Conservation (phyloP, 805 yeast species). For the Nakazawaea ambrosiae region DNA sequence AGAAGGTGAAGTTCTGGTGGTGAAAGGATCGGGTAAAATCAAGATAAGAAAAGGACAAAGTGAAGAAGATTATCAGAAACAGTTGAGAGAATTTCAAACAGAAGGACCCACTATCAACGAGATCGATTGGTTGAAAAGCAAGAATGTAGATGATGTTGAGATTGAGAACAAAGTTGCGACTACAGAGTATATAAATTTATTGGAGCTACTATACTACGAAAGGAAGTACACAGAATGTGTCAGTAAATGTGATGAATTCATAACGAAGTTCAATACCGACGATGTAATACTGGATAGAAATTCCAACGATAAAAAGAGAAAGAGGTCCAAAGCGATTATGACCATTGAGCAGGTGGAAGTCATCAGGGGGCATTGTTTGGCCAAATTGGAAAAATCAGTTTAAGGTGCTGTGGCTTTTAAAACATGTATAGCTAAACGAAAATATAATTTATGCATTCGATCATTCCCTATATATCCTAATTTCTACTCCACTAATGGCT, state of each 20-base stretch:
- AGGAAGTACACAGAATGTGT: slow-evolving; percentile 47
- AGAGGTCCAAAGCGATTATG: slow-evolving; percentile 36
- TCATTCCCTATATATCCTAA: slow-evolving; percentile 27
- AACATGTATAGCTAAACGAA: not conserved
- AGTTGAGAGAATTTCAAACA: slow-evolving; percentile 39
- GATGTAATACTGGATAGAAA: slow-evolving; percentile 19
- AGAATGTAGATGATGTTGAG: slow-evolving; percentile 13
- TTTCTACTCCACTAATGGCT: slow-evolving; percentile 41
- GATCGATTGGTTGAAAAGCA: slow-evolving; percentile 25
- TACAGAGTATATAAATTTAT: slow-evolving; percentile 46
- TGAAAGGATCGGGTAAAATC: slow-evolving; percentile 37
- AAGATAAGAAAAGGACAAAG: slow-evolving; percentile 64
- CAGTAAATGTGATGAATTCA: slow-evolving; percentile 31
- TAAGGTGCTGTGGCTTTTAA: too few species aligned
- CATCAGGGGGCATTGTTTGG: slow-evolving; percentile 33
- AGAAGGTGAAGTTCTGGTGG: slow-evolving; percentile 36
- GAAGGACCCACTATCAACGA: slow-evolving; percentile 56
- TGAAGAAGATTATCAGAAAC: slow-evolving; percentile 52
- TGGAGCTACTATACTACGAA: slow-evolving; percentile 56
- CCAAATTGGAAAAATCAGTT: slow-evolving; percentile 16
- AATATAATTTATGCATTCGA: slow-evolving; percentile 2
- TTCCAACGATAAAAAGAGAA: slow-evolving; percentile 24
- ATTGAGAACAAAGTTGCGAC: slow-evolving; percentile 44
- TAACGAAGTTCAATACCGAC: slow-evolving; percentile 21
- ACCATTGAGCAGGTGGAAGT: slow-evolving; percentile 45